Conservation (phyloP, 2,329 filamentous ascomycete species). For the Pseudocercospora pini-densiflorae region DNA sequence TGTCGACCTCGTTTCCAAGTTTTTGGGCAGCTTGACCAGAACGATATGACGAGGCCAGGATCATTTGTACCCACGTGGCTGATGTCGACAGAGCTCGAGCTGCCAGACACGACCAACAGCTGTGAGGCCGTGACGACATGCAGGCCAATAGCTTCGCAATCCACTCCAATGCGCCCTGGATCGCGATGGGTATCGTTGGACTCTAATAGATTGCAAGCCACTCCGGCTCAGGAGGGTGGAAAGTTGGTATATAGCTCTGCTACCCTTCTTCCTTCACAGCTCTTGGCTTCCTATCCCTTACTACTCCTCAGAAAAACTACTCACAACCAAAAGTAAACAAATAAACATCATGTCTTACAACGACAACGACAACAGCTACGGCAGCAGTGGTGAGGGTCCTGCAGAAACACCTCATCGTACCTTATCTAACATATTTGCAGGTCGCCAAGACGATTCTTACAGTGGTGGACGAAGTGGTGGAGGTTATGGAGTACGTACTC, state of each 20-base stretch:
- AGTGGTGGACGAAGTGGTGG: conserved; percentile 13
- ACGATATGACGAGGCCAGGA: conserved; percentile 4
- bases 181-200: neutral
- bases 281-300: neutral
- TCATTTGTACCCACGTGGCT: conserved; percentile 7
- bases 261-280: neutral
- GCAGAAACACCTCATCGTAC: neutral
- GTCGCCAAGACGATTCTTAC: conserved; percentile 15
- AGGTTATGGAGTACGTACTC: conserved; percentile 25
- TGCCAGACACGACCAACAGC: neutral
- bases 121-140: conserved; percentile 8
- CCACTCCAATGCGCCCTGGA: conserved; percentile 1
- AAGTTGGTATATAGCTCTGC: neutral
- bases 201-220: conserved; percentile 4
- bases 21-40: neutral
- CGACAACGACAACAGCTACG: conserved; percentile 19
- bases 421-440: conserved; percentile 20
- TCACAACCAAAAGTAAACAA: neutral
- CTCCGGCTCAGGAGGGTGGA: neutral
- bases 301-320: neutral
- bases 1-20: neutral
- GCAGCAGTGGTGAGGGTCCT: conserved; percentile 12
- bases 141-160: conserved; percentile 3
- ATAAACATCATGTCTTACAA: conserved; percentile 25
- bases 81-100: neutral